Percentiles rank a stretch among this genome's conserved stretches.
phyloP scores from a whole-genome alignment of 306 rosid genomes.

The Lablab purpureus region DNA sequence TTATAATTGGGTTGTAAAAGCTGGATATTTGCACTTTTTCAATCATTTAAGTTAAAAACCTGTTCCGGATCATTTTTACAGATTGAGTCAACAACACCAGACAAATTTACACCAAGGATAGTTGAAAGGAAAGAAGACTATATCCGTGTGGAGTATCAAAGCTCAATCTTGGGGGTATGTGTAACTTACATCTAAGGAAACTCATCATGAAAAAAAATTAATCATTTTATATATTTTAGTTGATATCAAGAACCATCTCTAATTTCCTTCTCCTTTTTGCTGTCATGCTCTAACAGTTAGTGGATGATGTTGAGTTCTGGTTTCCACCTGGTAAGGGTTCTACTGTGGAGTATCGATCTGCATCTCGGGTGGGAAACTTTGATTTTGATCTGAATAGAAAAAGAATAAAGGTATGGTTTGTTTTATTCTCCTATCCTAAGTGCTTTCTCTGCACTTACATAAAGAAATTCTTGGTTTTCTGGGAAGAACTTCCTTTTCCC shows the following conservation, averaged over 20 bases:
- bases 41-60: conserved; percentile 32
- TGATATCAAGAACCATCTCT: conserved; percentile 24
- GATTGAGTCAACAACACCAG: conserved; percentile 78
- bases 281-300: conserved; percentile 59
- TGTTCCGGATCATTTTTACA: conserved; percentile 46
- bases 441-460: background rate
- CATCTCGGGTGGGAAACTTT: conserved; percentile 81
- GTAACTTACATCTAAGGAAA: conserved; percentile 9
- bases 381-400: conserved; percentile 89
- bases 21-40: conserved; percentile 26
- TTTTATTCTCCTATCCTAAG: background rate
- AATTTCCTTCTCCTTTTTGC: background rate
- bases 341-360: conserved; percentile 84
- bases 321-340: conserved; percentile 77
- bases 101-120: conserved; percentile 69
- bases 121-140: conserved; percentile 83
- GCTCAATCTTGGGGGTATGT: conserved; percentile 81
- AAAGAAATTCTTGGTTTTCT: background rate
- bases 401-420: conserved; percentile 79
- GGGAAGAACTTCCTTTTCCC: background rate
- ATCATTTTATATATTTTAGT: conserved; percentile 3
- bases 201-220: background rate
- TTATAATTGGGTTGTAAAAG: background rate
- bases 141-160: conserved; percentile 76
- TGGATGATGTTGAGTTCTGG: conserved; percentile 98